These are phyloP conservation scores for Rhodotorula sp. DNA, from an alignment of 1,284 basidiomycete species.

Conservation along the genomic window DNA sequence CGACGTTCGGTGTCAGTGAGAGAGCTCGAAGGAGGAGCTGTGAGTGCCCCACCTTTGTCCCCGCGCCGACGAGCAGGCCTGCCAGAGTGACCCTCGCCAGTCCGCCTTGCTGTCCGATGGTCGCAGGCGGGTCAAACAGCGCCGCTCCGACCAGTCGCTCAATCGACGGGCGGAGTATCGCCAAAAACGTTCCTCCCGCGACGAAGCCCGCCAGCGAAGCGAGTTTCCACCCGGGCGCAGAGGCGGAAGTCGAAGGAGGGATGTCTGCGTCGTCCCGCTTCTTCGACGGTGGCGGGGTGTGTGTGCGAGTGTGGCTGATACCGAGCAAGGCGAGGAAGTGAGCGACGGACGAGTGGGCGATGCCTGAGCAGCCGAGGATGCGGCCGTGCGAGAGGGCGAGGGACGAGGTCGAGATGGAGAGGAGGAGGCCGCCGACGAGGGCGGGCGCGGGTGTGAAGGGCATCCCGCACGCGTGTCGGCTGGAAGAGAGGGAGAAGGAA, in stretches of 20 bases:
- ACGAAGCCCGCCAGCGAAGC: slow-evolving; percentile 41
- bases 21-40: neutral
- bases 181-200: slow-evolving; percentile 41
- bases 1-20: neutral
- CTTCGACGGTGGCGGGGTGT: neutral
- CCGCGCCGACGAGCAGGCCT: slow-evolving; percentile 43
- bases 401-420: slow-evolving; percentile 43
- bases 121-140: slow-evolving; percentile 39
- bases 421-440: slow-evolving; percentile 46
- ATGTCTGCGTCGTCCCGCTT: neutral
- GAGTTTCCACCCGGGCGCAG: neutral
- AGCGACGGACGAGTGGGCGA: slow-evolving; percentile 37
- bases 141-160: slow-evolving; percentile 36
- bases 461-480: neutral
- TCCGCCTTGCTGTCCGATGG: neutral
- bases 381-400: slow-evolving; percentile 42
- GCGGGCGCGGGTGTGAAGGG: slow-evolving; percentile 12
- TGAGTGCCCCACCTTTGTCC: slow-evolving; percentile 43
- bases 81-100: slow-evolving; percentile 3
- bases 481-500: too few species aligned
- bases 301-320: neutral
- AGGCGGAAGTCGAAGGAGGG: neutral
- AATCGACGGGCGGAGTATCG: slow-evolving; percentile 30
- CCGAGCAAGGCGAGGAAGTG: neutral
- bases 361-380: slow-evolving; percentile 45